Base-by-base conservation (phyloP, 2,329 filamentous ascomycete species). In the Biscogniauxia sp. region DNA sequence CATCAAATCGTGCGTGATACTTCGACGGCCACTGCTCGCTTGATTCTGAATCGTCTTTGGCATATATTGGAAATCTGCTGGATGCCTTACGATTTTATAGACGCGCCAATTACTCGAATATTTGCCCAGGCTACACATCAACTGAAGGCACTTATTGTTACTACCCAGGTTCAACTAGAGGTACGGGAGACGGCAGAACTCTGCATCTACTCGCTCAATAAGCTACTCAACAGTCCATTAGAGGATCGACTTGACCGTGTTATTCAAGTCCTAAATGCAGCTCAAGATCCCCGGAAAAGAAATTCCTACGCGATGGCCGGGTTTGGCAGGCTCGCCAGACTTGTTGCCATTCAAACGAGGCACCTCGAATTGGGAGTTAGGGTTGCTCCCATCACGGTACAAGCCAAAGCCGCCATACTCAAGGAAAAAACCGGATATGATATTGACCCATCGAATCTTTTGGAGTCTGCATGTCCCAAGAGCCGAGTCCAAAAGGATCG, bases 11-110 rank as follows among this genome's bases (percentile, higher is more conserved):
- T 70, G 7, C 23, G 23, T 11, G 20, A 58, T 28, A 66, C 66
- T 20, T 58, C 68, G 19, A 57, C 54, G 23, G 49, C 55, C 2
- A 57, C 62, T 20, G 62, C 59, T 28, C 65, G 65, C 28, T 59
- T 59, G 23, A 26, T 71, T 17, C 23, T 70, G 7, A 61, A 57
- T n/a, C 64, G 66, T 56, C 60, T 74, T 23, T 59, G 59, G 20
- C 61, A 66, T 17, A 53, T 73, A 19, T 56, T 73, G 5, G 63
- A 70, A 13, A 63, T 73, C 8, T 69, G 61, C 55, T 68, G 64
- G 63, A 32, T 68, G 17, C 66, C 67, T 20, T 62, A 61, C 20
- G 50, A 60, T 17, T 51, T 64, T 51, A 61, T 66, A 55, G 64
- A 56, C 32, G 56, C 53, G 9, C 51, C 61, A 8, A 53, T 63